Base-by-base conservation (phyloP, 352 stramenopile genomes). In the Globisporangium barbulae region DNA sequence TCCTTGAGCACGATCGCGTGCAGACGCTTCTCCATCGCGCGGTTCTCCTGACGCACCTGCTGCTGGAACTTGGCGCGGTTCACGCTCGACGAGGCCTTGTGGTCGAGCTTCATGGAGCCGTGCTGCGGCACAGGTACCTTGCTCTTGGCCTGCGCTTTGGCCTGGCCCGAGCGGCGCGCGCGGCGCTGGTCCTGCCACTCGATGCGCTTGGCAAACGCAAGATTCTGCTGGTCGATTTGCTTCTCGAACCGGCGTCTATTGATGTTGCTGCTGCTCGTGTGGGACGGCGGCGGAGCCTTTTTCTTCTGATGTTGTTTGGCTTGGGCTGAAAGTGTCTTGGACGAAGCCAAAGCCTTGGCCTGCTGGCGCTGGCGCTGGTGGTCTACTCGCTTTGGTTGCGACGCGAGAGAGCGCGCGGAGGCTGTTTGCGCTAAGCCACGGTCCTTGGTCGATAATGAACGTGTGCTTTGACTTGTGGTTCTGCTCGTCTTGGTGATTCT, bases 81-180 rank as follows among this genome's bases (percentile, higher is more conserved):
- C n/a, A 91, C 78, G 9, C 60, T 53, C 0, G 82, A 87, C 17
- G 81, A 84, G 7, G 82, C 73, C 65, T 89, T 88, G 61, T 89
- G 79, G 15, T 61, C 69, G 35, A 70, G 62, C 22, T 73, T 83
- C 50, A 74, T 76, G 1, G 77, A 67, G 35, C 77, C 73, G n/a
- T 80, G 58, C 30, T 82, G 73, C 35, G 72, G 74, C 45, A 67
- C 59, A 25, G 74, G 71, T 12, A 63, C 58, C 49, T 73, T 83
- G 47, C 76, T 74, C 63, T 85, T 76, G 19, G 75, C 62, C 47
- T 85, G 72, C 5, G 60, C 62, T 42, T 82, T 72, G 5, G 61
- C 65, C 3, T 70, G 66, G 57, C 59, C 58, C 6, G 58, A 22
- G 25, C 53, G 63, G 5, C 66, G 74, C 30, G 39, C 69, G 10